These are phyloP conservation scores for Colletotrichum destructivum DNA, from an alignment of 2,329 filamentous ascomycete species.

Conservation along the genomic window DNA sequence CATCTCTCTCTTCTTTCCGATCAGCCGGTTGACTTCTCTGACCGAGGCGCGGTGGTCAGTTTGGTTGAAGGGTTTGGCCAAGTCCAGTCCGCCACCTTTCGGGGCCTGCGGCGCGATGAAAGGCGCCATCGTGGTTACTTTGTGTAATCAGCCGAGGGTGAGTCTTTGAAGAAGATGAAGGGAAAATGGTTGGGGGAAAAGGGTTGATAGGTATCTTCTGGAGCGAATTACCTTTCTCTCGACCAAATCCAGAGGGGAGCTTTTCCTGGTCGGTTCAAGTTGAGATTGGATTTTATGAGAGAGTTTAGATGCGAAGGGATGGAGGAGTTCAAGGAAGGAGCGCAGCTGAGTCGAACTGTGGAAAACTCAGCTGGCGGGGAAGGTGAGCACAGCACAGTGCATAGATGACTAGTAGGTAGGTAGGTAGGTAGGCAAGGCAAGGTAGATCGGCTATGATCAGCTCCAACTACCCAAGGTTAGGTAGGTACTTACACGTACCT, in stretches of 20 bases:
- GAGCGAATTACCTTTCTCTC: not conserved
- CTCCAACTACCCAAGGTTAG: no score
- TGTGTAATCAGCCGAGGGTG: not conserved
- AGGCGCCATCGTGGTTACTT: constrained; percentile 14
- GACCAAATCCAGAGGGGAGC: not conserved
- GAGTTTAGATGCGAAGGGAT: not conserved
- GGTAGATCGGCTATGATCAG: not conserved
- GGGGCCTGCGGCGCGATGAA: not conserved
- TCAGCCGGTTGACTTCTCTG: not conserved
- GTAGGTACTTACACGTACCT: no score
- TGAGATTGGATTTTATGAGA: not conserved
- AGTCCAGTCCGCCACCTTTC: not conserved
- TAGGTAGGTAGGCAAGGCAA: not conserved
- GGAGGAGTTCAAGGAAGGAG: not conserved
- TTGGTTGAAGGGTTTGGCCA: constrained; percentile 8
- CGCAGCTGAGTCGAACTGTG: not conserved
- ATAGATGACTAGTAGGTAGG: not conserved
- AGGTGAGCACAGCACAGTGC: not conserved
- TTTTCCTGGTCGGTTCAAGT: not conserved
- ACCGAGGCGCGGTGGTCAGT: not conserved
- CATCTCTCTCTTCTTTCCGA: constrained; percentile 14
- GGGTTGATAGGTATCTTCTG: not conserved
- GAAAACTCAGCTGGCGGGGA: not conserved
- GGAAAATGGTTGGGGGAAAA: not conserved
- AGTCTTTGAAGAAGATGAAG: not conserved